Conservation (phyloP, 371 early-diverging fungal genomes). For the Batrachochytrium dendrobatidis region DNA sequence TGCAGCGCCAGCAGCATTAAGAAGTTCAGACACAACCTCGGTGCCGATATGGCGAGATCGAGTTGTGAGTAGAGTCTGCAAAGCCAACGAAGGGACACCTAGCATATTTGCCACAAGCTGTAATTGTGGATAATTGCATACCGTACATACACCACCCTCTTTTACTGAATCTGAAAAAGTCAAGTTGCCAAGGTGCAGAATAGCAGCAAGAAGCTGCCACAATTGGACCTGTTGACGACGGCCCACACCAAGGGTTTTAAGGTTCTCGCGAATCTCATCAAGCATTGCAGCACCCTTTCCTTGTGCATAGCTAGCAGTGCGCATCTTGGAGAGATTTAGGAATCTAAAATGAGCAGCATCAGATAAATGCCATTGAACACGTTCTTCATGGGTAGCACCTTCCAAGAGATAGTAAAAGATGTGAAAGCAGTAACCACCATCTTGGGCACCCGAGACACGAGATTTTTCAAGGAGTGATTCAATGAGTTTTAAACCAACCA, state of each 20-base stretch:
- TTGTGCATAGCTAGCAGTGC: slow-evolving; percentile 35
- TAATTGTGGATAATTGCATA: slow-evolving; percentile 33
- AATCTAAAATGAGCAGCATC: slow-evolving; percentile 47
- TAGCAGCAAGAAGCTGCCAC: slow-evolving; percentile 78
- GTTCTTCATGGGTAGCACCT: slow-evolving; percentile 54
- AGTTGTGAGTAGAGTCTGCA: slow-evolving; percentile 78
- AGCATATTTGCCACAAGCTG: slow-evolving; percentile 73
- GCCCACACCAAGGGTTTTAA: slow-evolving; percentile 76
- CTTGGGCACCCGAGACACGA: slow-evolving; percentile 27
- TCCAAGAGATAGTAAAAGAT: slow-evolving; percentile 77
- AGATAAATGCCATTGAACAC: slow-evolving; percentile 41
- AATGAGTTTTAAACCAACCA: slow-evolving; percentile 76
- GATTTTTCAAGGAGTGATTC: slow-evolving; percentile 76
- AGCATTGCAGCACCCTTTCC: slow-evolving; percentile 52
- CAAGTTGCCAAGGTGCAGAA: slow-evolving; percentile 86
- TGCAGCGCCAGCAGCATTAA: slow-evolving; percentile 70
- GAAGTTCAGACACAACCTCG: slow-evolving; percentile 75
- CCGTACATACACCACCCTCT: slow-evolving; percentile 31
- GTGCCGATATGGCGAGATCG: slow-evolving; percentile 50
- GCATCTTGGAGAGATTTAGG: slow-evolving; percentile 37
- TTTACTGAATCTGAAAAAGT: slow-evolving; percentile 55
- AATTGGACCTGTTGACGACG: slow-evolving; percentile 72
- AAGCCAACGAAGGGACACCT: slow-evolving; percentile 69
- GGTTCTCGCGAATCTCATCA: slow-evolving; percentile 56
- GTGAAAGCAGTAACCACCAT: slow-evolving; percentile 80